These are phyloP conservation scores for Rhodotorula toruloides DNA, from an alignment of 768 basidiomycete genomes.

Conservation along the genomic window DNA sequence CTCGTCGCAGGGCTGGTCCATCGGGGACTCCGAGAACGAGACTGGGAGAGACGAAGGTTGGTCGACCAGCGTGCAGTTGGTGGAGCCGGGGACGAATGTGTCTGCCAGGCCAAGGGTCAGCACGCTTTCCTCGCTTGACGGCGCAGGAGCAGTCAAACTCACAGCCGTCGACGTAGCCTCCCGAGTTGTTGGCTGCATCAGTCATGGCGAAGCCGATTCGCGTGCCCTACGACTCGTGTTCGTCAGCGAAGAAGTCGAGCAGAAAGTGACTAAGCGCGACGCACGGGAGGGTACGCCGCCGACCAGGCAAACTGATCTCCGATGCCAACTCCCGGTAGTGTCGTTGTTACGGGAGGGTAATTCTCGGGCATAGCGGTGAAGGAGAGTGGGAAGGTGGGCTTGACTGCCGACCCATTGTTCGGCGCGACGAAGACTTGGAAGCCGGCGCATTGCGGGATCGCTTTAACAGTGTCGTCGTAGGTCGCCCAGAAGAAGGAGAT, in stretches of 20 bases:
- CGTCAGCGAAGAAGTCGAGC: background rate
- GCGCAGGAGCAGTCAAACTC: background rate
- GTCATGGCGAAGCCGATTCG: constrained; percentile 24
- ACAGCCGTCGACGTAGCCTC: constrained; percentile 26
- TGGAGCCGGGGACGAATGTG: constrained; percentile 10
- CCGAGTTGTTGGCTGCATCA: constrained; percentile 27
- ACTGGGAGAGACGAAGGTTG: background rate
- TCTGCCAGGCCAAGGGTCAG: background rate
- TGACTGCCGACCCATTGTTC: background rate
- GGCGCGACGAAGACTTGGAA: constrained; percentile 2
- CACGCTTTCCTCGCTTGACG: too few species aligned
- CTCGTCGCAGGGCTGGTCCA: constrained; percentile 19
- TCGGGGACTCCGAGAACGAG: constrained; percentile 5
- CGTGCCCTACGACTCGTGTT: constrained; percentile 9
- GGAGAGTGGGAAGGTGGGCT: constrained; percentile 4
- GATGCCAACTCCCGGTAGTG: background rate
- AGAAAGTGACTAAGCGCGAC: background rate
- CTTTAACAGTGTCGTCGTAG: background rate
- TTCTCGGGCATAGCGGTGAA: constrained; percentile 10
- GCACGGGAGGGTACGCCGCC: background rate
- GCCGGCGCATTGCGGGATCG: constrained; percentile 9
- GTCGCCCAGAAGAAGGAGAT: constrained; percentile 31
- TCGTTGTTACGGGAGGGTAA: background rate
- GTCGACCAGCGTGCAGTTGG: constrained; percentile 4
- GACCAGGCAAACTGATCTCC: constrained; percentile 1